phyloP scores from a whole-genome alignment of 1,139 yeast genomes.

The Suhomyces ambrosiae region DNA sequence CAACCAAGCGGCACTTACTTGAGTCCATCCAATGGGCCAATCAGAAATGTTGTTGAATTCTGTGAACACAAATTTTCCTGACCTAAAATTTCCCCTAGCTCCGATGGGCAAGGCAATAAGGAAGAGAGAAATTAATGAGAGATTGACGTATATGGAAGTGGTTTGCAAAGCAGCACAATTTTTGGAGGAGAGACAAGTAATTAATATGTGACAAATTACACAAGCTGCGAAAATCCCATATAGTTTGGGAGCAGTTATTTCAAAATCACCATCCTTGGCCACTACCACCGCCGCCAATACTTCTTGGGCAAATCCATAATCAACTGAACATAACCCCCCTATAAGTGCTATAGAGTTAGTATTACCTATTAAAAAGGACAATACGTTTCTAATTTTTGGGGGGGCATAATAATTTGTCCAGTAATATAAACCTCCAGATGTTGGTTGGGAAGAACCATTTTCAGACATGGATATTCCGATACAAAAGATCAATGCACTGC shows the following conservation, averaged over 20 bases:
- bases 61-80: constrained; percentile 42
- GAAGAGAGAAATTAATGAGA: constrained; percentile 20
- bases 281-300: constrained; percentile 54
- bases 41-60: constrained; percentile 52
- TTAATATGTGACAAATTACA: constrained; percentile 43
- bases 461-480: constrained; percentile 69
- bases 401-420: constrained; percentile 60
- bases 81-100: constrained; percentile 27
- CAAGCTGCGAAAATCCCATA: constrained; percentile 61
- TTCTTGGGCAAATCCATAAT: constrained; percentile 60
- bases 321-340: constrained; percentile 59
- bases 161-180: constrained; percentile 23
- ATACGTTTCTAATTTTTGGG: constrained; percentile 27
- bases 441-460: constrained; percentile 66
- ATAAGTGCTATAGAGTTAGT: constrained; percentile 60
- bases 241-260: constrained; percentile 46
- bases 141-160: constrained; percentile 25
- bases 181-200: constrained; percentile 52
- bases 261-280: constrained; percentile 48
- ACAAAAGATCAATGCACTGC: constrained; percentile 55
- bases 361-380: constrained; percentile 61
- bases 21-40: constrained; percentile 69
- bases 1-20: constrained; percentile 48
- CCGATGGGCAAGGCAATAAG: constrained; percentile 32
- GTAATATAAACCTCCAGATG: constrained; percentile 66